Evolutionary conservation across 2,329 filamentous ascomycete genomes (phyloP), one percentile per base, ranked within the genome.

Genomic region (Aspergillus thermomutatus): DNA sequence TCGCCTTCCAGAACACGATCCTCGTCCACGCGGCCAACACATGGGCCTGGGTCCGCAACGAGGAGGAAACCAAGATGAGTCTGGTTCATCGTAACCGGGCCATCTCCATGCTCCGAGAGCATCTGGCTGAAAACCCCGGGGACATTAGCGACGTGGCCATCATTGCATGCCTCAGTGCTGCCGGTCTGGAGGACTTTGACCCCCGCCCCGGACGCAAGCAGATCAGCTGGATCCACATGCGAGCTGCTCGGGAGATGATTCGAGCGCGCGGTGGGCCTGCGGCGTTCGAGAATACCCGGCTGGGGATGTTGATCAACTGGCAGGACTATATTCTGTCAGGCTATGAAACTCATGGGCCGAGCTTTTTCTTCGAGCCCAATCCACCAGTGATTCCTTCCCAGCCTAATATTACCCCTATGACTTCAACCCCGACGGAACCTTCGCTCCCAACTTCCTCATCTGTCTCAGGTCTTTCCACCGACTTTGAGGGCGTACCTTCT

Each of bases 221-320:
- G 49, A 69, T 69, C 50, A 74, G 72, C 41, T 74, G 72, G 72
- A 63, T 70, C n/a, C 73, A 76, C 49, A 76, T 75, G 72, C 69
- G 72, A 43, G 71, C 68, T 21, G 74, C 72, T 11, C 65, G 69
- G 40, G 66, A 72, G 52, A 75, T 74, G 68, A 75, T 76, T 28
- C 66, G 69, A 34, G 63, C 66, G 7, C 68, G 74, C 28, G 73
- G 73, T 7, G 74, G 74, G 2, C 71, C 74, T 4, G 59, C 61
- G 14, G 71, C 69, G 8, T 73, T 76, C 52, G 61, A 67, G 31
- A 66, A 74, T 41, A 74, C 72, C 34, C 72, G 67, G 21, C 59
- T 76, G 45, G 72, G 69, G 3, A 76, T 74, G 71, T 57, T 77
- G 49, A 75, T 75, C 46, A 75, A 77, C 52, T 76, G 73, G 74